Evolutionary conservation across 2,329 filamentous ascomycete species (phyloP).

Genomic region (Verticillium nonalfalfae): DNA sequence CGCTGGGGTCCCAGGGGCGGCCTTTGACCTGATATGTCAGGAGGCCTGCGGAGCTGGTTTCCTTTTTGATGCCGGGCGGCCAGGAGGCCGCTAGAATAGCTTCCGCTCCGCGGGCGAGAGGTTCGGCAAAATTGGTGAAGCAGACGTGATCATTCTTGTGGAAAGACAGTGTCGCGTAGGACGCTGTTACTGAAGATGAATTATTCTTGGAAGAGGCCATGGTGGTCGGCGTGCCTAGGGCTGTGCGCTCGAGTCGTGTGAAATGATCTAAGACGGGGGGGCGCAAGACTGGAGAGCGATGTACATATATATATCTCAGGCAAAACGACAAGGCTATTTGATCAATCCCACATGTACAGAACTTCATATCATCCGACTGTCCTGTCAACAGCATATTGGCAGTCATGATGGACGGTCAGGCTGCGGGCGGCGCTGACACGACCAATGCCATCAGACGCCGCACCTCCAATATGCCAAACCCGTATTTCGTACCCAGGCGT

Average conservation of each 20-base stretch:
- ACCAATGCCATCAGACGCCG: neutral
- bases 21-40: slow-evolving; percentile 16
- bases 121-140: slow-evolving; percentile 15
- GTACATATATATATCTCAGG: neutral
- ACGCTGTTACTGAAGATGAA: neutral
- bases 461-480: neutral
- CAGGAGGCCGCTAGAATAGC: slow-evolving; percentile 13
- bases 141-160: slow-evolving; percentile 15
- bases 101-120: slow-evolving; percentile 9
- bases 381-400: neutral
- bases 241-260: no score
- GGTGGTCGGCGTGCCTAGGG: neutral
- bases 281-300: neutral
- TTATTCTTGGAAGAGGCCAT: neutral
- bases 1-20: slow-evolving; percentile 10
- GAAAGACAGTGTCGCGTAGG: slow-evolving; percentile 15
- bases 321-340: neutral
- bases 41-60: slow-evolving; percentile 3
- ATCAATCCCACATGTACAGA: neutral
- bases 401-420: neutral
- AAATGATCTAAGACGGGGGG: no score
- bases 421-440: neutral
- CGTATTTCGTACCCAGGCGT: neutral
- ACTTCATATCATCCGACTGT: neutral
- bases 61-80: slow-evolving; percentile 14